phyloP scores from a whole-genome alignment of 257 asterid genomes.

The Misopates orontium region DNA sequence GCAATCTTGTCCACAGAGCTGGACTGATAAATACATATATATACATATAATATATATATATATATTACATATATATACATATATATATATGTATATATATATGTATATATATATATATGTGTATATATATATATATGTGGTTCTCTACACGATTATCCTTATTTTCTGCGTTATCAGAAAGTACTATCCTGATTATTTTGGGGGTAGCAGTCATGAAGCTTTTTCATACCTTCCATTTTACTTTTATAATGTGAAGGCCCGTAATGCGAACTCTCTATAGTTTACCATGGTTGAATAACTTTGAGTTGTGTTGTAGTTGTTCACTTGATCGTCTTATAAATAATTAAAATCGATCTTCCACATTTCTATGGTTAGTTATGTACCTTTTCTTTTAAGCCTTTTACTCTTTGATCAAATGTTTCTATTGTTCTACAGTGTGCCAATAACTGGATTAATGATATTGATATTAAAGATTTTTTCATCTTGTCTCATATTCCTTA shows the following conservation, averaged over 20 bases:
- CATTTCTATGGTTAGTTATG: background rate
- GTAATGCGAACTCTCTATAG: background rate
- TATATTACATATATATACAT: too few relatives aligned
- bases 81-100: too few relatives aligned
- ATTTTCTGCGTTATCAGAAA: background rate
- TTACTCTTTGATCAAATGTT: conserved; percentile 4
- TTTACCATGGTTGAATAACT: background rate
- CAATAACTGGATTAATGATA: background rate
- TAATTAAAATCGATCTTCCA: too few relatives aligned
- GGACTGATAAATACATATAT: background rate
- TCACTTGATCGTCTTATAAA: too few relatives aligned
- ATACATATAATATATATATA: too few relatives aligned
- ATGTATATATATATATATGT: too few relatives aligned
- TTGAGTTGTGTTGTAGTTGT: background rate
- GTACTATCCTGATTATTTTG: background rate
- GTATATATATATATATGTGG: background rate
- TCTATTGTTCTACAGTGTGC: too few relatives aligned
- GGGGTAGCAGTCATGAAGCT: background rate
- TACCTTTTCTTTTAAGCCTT: background rate
- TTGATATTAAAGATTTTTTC: conserved; percentile 2
- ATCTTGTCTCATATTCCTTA: conserved; percentile 8
- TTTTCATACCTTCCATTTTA: background rate
- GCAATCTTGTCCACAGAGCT: background rate
- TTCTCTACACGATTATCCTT: background rate
- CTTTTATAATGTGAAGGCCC: conserved; percentile 2